Evolutionary conservation across 768 basidiomycete genomes (phyloP).

Genomic region (Lactifluus volemus): DNA sequence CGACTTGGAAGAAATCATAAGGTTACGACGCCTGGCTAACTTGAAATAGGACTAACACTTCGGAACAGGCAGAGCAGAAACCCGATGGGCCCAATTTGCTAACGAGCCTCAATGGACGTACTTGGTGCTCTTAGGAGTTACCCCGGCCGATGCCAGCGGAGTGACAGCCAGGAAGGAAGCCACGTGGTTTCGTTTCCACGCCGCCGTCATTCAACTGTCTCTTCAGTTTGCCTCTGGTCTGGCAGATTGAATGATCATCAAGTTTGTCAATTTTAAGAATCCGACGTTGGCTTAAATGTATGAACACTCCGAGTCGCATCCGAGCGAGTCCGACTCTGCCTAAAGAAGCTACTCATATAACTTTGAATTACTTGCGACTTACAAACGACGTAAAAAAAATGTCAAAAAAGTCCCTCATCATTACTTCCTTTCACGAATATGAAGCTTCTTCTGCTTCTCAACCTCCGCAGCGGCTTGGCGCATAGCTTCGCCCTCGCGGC

Average conservation of each 20-base stretch:
- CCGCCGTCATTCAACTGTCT: neutral
- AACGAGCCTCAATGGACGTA: no score
- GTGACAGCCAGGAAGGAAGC: neutral
- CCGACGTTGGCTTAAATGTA: no score
- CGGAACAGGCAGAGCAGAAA: neutral
- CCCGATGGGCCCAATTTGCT: no score
- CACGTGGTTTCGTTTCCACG: neutral
- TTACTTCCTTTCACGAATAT: slow-evolving; percentile 15
- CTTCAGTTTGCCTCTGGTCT: no score
- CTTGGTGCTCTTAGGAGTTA: no score
- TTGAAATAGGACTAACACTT: neutral
- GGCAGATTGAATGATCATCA: neutral
- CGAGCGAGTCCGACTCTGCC: neutral
- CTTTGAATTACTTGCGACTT: neutral
- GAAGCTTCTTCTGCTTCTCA: slow-evolving; percentile 21
- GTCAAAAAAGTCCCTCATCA: no score
- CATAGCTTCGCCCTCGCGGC: slow-evolving; percentile 56
- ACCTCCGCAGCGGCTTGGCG: slow-evolving; percentile 32
- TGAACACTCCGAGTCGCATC: neutral
- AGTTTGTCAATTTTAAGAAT: neutral
- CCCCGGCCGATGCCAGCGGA: no score
- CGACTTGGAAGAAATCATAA: neutral
- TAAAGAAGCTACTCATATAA: neutral
- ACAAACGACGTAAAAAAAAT: neutral
- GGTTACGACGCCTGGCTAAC: neutral